Conservation (phyloP, 2,329 filamentous ascomycete species). For the Plenodomus tracheiphilus region DNA sequence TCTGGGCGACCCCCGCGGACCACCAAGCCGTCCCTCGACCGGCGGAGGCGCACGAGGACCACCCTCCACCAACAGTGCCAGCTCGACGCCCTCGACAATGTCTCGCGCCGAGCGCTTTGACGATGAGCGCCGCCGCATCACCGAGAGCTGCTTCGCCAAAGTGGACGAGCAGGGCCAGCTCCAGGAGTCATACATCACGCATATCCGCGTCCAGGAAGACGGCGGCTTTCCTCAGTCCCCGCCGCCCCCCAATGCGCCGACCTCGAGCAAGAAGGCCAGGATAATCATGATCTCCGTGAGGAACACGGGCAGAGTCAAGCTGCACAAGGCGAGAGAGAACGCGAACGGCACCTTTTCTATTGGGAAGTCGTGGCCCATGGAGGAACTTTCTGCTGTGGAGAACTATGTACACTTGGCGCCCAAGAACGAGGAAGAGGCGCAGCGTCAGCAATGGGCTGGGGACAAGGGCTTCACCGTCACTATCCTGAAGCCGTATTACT, state of each 20-base stretch:
- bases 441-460: conserved; percentile 74
- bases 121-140: conserved; percentile 92
- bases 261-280: conserved; percentile 80
- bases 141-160: conserved; percentile 92
- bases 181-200: conserved; percentile 95
- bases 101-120: conserved; percentile 83
- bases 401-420: conserved; percentile 70
- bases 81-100: conserved; percentile 33
- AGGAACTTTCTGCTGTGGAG: conserved; percentile 82
- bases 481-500: conserved; percentile 93
- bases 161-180: conserved; percentile 82
- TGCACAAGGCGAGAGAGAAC: conserved; percentile 98
- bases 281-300: conserved; percentile 92
- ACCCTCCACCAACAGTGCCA: conserved; percentile 30
- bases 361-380: conserved; percentile 96
- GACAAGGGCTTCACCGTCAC: conserved; percentile 85
- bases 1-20: conserved; percentile 24
- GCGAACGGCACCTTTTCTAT: conserved; percentile 92
- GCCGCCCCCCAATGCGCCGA: conserved; percentile 75
- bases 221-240: conserved; percentile 79
- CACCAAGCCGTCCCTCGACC: conserved; percentile 29
- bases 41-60: conserved; percentile 33
- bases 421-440: conserved; percentile 62
- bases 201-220: conserved; percentile 90
- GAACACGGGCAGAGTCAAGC: conserved; percentile 86